These are phyloP conservation scores for Mayamaea pseudoterrestris DNA, from an alignment of 108 stramenopile species.

Conservation along the genomic window DNA sequence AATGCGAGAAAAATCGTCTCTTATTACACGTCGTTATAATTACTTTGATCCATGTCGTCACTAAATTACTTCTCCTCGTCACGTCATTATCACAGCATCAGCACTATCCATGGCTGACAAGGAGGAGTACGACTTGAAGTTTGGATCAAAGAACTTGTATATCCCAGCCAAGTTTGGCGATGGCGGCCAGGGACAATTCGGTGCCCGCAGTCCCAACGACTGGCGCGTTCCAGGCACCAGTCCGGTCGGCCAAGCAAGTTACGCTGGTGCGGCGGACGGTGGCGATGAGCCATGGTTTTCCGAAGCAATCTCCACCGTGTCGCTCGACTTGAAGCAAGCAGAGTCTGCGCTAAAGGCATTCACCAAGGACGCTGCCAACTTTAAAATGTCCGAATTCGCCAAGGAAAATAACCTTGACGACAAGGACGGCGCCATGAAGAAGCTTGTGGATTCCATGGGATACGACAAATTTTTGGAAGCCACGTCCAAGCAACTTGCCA, in stretches of 20 bases:
- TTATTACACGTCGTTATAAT: too few relatives aligned
- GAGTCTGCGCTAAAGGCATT: constrained; percentile 82
- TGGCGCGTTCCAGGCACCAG: constrained; percentile 85
- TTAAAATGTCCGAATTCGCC: constrained; percentile 79
- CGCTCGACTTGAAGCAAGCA: constrained; percentile 74
- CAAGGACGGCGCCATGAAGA: constrained; percentile 47
- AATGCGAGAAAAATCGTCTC: too few relatives aligned
- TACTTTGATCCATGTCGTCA: not conserved
- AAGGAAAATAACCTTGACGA: constrained; percentile 40
- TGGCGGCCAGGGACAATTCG: constrained; percentile 87
- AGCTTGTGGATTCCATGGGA: constrained; percentile 70
- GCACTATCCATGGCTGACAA: constrained; percentile 31
- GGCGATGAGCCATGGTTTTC: constrained; percentile 90
- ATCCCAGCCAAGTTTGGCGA: constrained; percentile 58
- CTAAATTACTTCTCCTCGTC: not conserved
- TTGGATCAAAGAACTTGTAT: constrained; percentile 76
- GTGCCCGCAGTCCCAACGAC: constrained; percentile 76
- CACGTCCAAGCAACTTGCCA: constrained; percentile 55
- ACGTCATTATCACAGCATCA: constrained; percentile 13
- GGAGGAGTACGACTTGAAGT: constrained; percentile 76
- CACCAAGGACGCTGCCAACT: constrained; percentile 81
- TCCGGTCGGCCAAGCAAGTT: constrained; percentile 72
- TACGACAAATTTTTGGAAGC: constrained; percentile 76
- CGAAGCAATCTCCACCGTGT: constrained; percentile 84
- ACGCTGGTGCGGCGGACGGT: constrained; percentile 71